Conservation (phyloP, 345 rosid species). For the Gossypium thurberi region DNA sequence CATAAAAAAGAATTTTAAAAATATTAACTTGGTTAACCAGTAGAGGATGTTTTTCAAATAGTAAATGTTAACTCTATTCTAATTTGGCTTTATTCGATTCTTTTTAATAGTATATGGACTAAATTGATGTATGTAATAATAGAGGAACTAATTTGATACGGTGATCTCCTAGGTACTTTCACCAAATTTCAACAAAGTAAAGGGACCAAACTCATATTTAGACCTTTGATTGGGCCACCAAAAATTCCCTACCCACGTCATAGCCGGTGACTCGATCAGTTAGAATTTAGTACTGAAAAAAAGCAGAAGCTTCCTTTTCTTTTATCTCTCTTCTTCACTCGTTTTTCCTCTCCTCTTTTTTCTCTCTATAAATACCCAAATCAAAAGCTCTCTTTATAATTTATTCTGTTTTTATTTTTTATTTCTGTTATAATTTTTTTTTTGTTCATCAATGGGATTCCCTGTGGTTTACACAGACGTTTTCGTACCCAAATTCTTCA, state of each 20-base stretch:
- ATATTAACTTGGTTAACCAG: no score
- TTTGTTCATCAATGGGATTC: slow-evolving; percentile 52
- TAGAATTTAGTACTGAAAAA: slow-evolving; percentile 5
- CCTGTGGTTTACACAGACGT: slow-evolving; percentile 76
- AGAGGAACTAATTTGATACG: no score
- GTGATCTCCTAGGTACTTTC: no score
- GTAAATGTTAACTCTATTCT: no score
- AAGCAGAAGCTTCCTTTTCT: slow-evolving; percentile 21
- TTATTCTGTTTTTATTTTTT: background rate
- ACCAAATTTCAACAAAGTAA: no score
- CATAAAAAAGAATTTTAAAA: no score
- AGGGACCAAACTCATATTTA: no score
- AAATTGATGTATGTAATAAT: no score
- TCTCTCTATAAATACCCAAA: background rate
- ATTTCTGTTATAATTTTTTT: background rate
- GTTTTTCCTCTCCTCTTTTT: background rate
- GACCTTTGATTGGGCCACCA: no score
- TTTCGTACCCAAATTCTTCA: slow-evolving; percentile 57
- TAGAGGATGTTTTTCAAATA: no score
- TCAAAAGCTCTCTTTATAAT: background rate
- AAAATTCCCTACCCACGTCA: background rate
- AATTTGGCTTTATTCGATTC: no score
- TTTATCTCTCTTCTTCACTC: background rate
- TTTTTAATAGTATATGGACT: no score
- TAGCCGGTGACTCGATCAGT: background rate